Evolutionary conservation across 306 rosid genomes (phyloP).

Genomic region (Medicago arabica): DNA sequence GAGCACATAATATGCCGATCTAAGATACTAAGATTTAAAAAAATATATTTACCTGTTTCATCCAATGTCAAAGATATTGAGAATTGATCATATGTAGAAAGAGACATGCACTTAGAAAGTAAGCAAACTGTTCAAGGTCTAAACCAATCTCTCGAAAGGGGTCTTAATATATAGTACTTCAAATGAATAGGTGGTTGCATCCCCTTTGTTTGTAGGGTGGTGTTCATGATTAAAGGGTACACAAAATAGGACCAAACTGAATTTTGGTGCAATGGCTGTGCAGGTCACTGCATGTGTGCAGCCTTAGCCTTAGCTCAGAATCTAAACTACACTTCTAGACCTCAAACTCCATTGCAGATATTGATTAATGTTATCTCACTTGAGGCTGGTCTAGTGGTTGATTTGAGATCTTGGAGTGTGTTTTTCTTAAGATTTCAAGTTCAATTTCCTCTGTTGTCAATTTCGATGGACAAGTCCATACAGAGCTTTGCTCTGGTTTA

Average conservation of each 20-base stretch:
- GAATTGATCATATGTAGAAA: not conserved
- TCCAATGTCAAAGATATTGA: not conserved
- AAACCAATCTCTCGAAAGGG: not conserved
- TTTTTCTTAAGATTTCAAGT: too few relatives aligned
- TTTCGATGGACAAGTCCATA: too few relatives aligned
- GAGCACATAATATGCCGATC: not conserved
- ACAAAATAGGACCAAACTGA: not conserved
- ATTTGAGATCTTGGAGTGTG: too few relatives aligned
- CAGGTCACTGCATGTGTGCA: not conserved
- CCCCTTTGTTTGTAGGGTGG: not conserved
- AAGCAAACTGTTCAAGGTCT: not conserved
- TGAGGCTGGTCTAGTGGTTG: too few relatives aligned
- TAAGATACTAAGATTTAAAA: not conserved
- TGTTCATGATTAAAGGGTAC: not conserved
- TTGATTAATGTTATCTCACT: too few relatives aligned
- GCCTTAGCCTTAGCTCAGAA: too few relatives aligned
- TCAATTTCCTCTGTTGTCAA: too few relatives aligned
- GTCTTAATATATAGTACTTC: not conserved
- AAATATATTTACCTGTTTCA: not conserved
- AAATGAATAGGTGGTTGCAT: not conserved
- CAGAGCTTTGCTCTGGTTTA: too few relatives aligned
- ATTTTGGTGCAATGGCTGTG: not conserved
- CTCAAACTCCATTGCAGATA: not conserved
- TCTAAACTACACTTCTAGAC: not conserved
- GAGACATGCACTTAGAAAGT: slow-evolving; percentile 1